These are phyloP conservation scores for Stephania japonica DNA, from an alignment of 164 flowering plant genomes.

Conservation along the genomic window DNA sequence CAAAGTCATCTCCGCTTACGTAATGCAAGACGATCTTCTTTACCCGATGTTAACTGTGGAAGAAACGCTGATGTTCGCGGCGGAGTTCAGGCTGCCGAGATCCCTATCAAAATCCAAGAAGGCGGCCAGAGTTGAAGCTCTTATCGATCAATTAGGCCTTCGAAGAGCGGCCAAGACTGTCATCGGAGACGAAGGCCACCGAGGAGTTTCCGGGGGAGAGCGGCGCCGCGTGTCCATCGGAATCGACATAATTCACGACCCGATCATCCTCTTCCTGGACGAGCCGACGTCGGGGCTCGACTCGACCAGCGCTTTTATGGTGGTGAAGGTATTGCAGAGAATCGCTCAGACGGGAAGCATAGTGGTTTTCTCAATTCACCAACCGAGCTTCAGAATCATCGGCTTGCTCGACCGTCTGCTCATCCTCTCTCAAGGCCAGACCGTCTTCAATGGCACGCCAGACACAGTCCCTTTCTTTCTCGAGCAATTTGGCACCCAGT, in stretches of 20 bases:
- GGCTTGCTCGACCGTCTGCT: conserved; percentile 57
- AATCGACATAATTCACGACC: conserved; percentile 62
- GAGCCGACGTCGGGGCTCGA: conserved; percentile 70
- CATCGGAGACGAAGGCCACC: conserved; percentile 66
- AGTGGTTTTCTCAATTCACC: conserved; percentile 57
- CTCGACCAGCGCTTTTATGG: conserved; percentile 66
- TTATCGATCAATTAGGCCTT: conserved; percentile 57
- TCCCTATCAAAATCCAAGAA: conserved; percentile 51
- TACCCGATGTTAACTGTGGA: conserved; percentile 64
- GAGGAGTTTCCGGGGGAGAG: conserved; percentile 70
- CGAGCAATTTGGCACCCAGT: conserved; percentile 64
- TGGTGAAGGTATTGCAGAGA: conserved; percentile 54
- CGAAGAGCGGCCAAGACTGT: conserved; percentile 50
- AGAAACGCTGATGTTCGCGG: conserved; percentile 59
- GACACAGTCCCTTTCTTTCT: conserved; percentile 44
- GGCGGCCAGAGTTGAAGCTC: conserved; percentile 44
- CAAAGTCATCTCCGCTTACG: conserved; percentile 51
- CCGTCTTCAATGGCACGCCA: conserved; percentile 70
- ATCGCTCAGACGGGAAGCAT: conserved; percentile 63
- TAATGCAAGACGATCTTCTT: conserved; percentile 62
- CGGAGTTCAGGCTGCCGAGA: conserved; percentile 54
- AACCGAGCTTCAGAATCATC: conserved; percentile 56
- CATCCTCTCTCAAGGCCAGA: conserved; percentile 70
- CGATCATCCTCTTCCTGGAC: conserved; percentile 52
- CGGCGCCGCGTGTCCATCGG: conserved; percentile 61